Evolutionary conservation across 1,284 basidiomycete species (phyloP).

Genomic region (Fomitopsis schrenkii): DNA sequence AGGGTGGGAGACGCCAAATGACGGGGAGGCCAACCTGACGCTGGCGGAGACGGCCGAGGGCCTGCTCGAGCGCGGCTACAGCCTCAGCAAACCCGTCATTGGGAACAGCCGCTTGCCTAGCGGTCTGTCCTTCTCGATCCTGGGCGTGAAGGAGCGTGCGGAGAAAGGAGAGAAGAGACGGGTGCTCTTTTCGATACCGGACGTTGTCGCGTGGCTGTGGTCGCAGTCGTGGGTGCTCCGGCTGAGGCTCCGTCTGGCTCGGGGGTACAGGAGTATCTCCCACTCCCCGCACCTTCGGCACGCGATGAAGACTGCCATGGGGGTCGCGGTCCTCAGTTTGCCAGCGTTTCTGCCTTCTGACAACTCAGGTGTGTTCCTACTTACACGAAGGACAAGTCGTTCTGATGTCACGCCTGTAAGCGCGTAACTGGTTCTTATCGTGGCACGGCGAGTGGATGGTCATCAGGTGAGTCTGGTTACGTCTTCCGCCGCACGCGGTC

Average conservation of each 20-base stretch:
- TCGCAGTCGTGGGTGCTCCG: constrained; percentile 29
- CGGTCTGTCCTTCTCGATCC: not conserved
- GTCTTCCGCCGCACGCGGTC: not conserved
- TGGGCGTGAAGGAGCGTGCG: constrained; percentile 1
- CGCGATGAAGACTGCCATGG: constrained; percentile 43
- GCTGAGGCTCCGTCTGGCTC: constrained; percentile 32
- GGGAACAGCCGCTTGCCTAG: not conserved
- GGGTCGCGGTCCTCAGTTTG: constrained; percentile 39
- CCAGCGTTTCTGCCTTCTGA: constrained; percentile 40
- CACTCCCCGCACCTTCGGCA: constrained; percentile 43
- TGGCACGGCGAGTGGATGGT: constrained; percentile 48
- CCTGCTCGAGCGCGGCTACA: constrained; percentile 19
- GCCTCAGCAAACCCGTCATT: not conserved
- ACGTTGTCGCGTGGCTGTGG: constrained; percentile 25
- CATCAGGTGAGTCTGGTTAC: constrained; percentile 27
- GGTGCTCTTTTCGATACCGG: not conserved
- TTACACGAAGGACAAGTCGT: not conserved
- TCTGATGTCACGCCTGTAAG: constrained; percentile 16
- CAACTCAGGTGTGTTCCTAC: constrained; percentile 28
- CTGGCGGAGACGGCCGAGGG: constrained; percentile 26
- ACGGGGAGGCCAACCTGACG: constrained; percentile 19
- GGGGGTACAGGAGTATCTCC: constrained; percentile 25
- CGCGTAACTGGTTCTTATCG: constrained; percentile 33
- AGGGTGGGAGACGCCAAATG: constrained; percentile 12
- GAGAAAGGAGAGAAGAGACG: constrained; percentile 7